These are phyloP conservation scores for Debaryomyces hansenii DNA, from an alignment of 805 yeast genomes.

Conservation along the genomic window DNA sequence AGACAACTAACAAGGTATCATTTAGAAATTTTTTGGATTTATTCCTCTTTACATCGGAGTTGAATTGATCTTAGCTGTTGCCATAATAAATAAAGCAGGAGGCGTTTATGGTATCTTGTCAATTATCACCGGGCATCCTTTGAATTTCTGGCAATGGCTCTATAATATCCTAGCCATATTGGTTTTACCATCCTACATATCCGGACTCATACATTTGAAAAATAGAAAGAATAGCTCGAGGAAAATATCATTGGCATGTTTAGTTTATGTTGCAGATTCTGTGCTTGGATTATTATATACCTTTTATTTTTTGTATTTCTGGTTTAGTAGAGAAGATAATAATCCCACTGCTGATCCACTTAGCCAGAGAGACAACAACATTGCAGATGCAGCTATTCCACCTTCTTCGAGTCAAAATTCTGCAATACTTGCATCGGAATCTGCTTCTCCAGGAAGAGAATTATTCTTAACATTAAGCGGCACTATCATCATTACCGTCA, in stretches of 20 bases:
- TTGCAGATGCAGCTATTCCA: slow-evolving; percentile 2
- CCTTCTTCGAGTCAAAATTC: slow-evolving; percentile 22
- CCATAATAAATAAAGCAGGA: slow-evolving; percentile 82
- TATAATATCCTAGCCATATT: slow-evolving; percentile 66
- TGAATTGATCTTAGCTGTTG: slow-evolving; percentile 72
- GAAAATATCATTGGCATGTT: slow-evolving; percentile 60
- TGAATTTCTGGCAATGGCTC: slow-evolving; percentile 79
- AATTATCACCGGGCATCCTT: slow-evolving; percentile 84
- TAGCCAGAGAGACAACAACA: slow-evolving; percentile 1
- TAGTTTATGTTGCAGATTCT: slow-evolving; percentile 69
- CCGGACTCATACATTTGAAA: slow-evolving; percentile 48
- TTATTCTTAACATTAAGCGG: slow-evolving; percentile 55
- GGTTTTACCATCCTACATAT: slow-evolving; percentile 62
- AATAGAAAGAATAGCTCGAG: slow-evolving; percentile 54
- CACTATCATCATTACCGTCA: slow-evolving; percentile 45
- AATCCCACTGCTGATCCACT: slow-evolving; percentile 11
- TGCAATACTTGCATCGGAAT: slow-evolving; percentile 39
- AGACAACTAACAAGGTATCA: slow-evolving; percentile 7
- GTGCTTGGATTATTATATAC: slow-evolving; percentile 67
- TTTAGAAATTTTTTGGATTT: slow-evolving; percentile 60
- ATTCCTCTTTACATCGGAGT: slow-evolving; percentile 87
- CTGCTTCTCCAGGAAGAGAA: slow-evolving; percentile 60
- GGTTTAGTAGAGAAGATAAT: slow-evolving; percentile 61
- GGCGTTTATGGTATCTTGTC: slow-evolving; percentile 88
- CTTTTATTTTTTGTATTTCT: slow-evolving; percentile 66